Conservation (phyloP, 805 yeast species). For the Huiozyma naganishii region DNA sequence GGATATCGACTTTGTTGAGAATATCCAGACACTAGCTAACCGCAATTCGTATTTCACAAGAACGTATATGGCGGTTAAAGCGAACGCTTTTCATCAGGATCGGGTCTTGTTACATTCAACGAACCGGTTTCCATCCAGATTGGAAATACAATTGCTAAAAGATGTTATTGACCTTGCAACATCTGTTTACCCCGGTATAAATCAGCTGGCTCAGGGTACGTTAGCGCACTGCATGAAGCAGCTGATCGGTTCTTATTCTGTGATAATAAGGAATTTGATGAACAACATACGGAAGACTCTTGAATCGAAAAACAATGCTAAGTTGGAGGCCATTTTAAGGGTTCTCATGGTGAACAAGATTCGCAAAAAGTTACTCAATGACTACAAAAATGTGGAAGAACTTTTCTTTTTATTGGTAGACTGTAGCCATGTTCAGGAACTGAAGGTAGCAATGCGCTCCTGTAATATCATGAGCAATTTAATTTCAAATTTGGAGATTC, state of each 20-base stretch:
- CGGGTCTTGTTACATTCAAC: conserved; percentile 65
- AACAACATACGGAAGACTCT: conserved; percentile 41
- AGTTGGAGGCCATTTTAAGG: conserved; percentile 53
- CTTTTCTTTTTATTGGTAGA: conserved; percentile 40
- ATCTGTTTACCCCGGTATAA: conserved; percentile 61
- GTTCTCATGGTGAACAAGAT: conserved; percentile 49
- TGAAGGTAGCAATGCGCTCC: conserved; percentile 44
- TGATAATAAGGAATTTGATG: conserved; percentile 36
- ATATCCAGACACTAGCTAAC: conserved; percentile 53
- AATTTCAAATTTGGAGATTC: conserved; percentile 35
- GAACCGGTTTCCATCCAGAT: conserved; percentile 53
- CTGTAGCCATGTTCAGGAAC: conserved; percentile 47
- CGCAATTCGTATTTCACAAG: conserved; percentile 65
- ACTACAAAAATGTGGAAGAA: conserved; percentile 39
- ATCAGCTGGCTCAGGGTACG: conserved; percentile 57
- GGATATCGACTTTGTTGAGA: conserved; percentile 44
- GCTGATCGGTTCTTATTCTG: conserved; percentile 52
- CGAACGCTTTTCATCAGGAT: conserved; percentile 63
- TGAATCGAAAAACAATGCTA: conserved; percentile 37
- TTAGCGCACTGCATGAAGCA: conserved; percentile 61
- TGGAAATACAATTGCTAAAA: conserved; percentile 51
- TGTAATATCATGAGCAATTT: conserved; percentile 38
- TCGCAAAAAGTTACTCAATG: conserved; percentile 46
- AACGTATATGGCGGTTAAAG: conserved; percentile 61
- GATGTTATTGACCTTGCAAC: conserved; percentile 57